These are phyloP conservation scores for Annulohypoxylon maeteangense DNA, from an alignment of 495 filamentous ascomycete genomes.

Conservation along the genomic window DNA sequence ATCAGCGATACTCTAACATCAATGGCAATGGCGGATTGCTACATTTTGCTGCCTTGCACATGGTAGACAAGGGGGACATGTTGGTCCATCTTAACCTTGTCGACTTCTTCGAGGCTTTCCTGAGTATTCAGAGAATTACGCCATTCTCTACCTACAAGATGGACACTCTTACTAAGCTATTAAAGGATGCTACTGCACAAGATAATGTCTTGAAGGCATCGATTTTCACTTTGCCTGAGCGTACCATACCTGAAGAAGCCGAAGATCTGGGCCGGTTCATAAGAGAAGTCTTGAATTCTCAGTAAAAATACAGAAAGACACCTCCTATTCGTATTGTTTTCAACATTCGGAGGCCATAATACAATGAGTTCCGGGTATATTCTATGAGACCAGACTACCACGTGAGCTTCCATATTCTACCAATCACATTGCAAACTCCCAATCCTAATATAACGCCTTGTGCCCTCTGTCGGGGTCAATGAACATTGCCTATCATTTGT, in stretches of 20 bases:
- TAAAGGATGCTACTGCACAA: conserved; percentile 50
- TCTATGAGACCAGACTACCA: conserved; percentile 10
- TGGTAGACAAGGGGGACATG: conserved; percentile 79
- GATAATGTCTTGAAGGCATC: conserved; percentile 56
- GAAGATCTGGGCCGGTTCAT: conserved; percentile 55
- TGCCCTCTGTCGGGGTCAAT: no score
- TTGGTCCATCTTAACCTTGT: conserved; percentile 84
- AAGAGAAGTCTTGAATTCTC: conserved; percentile 42
- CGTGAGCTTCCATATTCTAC: conserved; percentile 19
- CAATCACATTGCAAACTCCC: conserved; percentile 12
- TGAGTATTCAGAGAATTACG: conserved; percentile 64
- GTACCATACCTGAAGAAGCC: conserved; percentile 57
- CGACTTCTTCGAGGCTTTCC: conserved; percentile 76
- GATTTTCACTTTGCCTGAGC: conserved; percentile 55
- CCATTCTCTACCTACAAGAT: conserved; percentile 53
- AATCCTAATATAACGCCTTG: conserved; percentile 9
- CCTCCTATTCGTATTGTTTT: not conserved
- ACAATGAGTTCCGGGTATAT: conserved; percentile 23
- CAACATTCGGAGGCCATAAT: not conserved
- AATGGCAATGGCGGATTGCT: conserved; percentile 67
- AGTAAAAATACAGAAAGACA: not conserved
- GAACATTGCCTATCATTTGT: no score
- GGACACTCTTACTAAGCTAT: conserved; percentile 52
- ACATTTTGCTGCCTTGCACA: conserved; percentile 76
- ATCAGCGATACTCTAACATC: conserved; percentile 59